Evolutionary conservation across 2,329 filamentous ascomycete genomes (phyloP).

Genomic region (Colletotrichum sp.): DNA sequence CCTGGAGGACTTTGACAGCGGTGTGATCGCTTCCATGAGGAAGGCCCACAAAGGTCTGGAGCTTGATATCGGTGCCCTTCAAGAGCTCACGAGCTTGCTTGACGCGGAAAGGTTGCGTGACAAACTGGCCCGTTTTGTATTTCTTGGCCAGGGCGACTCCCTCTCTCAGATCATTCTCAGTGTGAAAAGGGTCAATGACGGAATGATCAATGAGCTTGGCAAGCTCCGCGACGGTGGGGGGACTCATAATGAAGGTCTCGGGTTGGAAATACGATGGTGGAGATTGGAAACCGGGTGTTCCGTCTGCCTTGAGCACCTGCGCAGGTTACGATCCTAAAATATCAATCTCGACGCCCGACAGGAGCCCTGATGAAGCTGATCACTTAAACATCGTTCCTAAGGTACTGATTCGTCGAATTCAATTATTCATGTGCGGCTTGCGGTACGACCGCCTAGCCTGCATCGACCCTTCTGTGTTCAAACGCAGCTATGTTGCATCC

Average conservation of each 20-base stretch:
- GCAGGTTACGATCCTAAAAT: background rate
- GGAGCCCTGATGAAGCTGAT: background rate
- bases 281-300: background rate
- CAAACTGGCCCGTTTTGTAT: slow-evolving; percentile 61
- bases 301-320: background rate
- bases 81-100: slow-evolving; percentile 51
- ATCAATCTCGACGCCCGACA: background rate
- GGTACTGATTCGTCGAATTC: background rate
- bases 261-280: background rate
- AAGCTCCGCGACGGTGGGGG: slow-evolving; percentile 43
- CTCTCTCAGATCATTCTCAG: slow-evolving; percentile 54
- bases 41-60: slow-evolving; percentile 66
- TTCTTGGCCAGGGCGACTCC: slow-evolving; percentile 54
- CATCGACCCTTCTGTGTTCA: background rate
- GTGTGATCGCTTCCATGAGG: slow-evolving; percentile 64
- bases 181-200: slow-evolving; percentile 66
- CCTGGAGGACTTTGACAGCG: slow-evolving; percentile 58
- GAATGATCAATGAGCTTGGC: slow-evolving; percentile 66
- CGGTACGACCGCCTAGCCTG: background rate
- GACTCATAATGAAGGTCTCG: background rate
- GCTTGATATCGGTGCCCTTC: slow-evolving; percentile 49
- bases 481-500: background rate
- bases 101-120: slow-evolving; percentile 61
- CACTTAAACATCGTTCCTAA: background rate
- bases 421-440: background rate